Evolutionary conservation across 1,284 basidiomycete genomes (phyloP), one percentile per base, ranked within the genome.

Genomic region (Sphagnurus paluster): DNA sequence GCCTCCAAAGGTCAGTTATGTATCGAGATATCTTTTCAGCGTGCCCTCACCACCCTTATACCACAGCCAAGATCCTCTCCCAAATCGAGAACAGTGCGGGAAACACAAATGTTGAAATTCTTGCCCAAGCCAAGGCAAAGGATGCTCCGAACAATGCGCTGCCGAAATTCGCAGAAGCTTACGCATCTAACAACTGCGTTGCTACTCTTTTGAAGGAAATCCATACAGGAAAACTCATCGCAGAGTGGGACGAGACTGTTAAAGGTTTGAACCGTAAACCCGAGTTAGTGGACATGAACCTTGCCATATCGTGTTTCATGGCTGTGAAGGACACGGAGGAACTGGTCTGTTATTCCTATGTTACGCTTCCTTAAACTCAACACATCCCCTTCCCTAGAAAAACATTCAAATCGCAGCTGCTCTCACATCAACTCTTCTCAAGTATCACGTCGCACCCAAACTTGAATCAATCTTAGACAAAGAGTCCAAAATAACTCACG

Each of bases 321-420:
- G 85, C 89, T 0, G 79, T 86, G 21, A 98, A 98, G 67, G 95
- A 98, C 57, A 82, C 85, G 11, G 92, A 97, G 24, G 96, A 98
- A 64, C 62, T 94, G 46, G 93, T 93, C 55, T 53, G 87, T 72
- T 23, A 24, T 16, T 25, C 11, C 34, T 29, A 29, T 8, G 34
- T 16, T 41, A 2, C 32, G 10, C 49, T 33, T 26, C 24, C 50
- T 51, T 44, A 56, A 48, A 25, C 57, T 49, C 26, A 42, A 51
- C 10, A 5, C 52, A 13, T n/a, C n/a, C n/a, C 34, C 7, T 35
- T 29, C 40, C 21, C 21, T 59, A 95, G 93, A 90, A 87, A 87
- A 74, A 75, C 51, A 78, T 84, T 21, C 79, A 86, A 53, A 82
- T 72, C 1, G 91, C 94, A 9, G 80, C 90, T 3, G 81, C 77